Evolutionary conservation across 257 asterid genomes (phyloP).

Genomic region (Oldenlandia corymbosa): DNA sequence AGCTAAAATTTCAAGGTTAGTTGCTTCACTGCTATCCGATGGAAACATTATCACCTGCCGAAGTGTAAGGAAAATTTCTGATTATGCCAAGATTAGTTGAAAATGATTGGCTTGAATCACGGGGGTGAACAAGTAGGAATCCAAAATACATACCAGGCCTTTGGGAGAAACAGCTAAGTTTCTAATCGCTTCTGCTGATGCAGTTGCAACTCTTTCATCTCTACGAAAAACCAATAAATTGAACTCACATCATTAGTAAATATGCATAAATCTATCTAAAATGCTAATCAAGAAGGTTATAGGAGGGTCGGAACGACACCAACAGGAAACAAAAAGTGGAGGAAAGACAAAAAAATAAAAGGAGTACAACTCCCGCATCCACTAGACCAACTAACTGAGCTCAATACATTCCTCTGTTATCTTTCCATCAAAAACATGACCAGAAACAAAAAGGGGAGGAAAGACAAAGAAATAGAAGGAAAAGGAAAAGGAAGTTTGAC

Average conservation of each 20-base stretch:
- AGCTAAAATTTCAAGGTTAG: slow-evolving; percentile 57
- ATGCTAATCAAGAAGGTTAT: not conserved
- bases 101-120: not conserved
- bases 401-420: not conserved
- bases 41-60: slow-evolving; percentile 67
- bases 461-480: not conserved
- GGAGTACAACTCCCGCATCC: not conserved
- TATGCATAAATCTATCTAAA: not conserved
- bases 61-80: slow-evolving; percentile 4
- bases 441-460: not conserved
- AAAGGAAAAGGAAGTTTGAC: too few relatives aligned
- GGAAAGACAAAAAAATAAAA: too few relatives aligned
- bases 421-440: not conserved
- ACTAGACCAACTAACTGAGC: not conserved
- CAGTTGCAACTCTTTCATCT: slow-evolving; percentile 80
- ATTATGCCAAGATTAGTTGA: not conserved
- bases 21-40: slow-evolving; percentile 39
- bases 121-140: slow-evolving; percentile 17
- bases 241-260: not conserved
- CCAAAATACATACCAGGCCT: slow-evolving; percentile 56
- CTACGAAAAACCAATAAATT: slow-evolving; percentile 30
- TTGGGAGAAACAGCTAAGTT: slow-evolving; percentile 53
- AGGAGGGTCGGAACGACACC: not conserved
- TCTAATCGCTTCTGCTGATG: slow-evolving; percentile 61
- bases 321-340: not conserved